Base-by-base conservation (phyloP, 176 grass and related monocot genomes). In the Phyllostachys edulis region DNA sequence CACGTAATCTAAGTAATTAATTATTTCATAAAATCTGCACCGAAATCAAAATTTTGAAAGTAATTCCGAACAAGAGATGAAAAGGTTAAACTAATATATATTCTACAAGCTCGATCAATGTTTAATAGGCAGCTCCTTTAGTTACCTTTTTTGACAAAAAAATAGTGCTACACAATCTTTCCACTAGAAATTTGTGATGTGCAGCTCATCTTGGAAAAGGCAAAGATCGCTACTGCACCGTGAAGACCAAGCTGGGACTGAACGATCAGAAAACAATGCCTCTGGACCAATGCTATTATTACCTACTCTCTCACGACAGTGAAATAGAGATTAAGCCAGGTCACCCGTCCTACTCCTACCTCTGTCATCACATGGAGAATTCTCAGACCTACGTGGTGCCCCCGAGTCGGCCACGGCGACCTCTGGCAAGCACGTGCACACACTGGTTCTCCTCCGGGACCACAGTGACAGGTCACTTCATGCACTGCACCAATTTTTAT, bases 341-440 rank as follows among this genome's bases (percentile, higher is more conserved):
- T 85, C 82, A 75, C 16, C 69, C 29, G 71, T 81, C 77, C 77
- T 2, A 39, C 40, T 76, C 82, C 36, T 2, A 0, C 67, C 20
- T 46, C 20, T 46, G 81, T 67, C 77, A 51, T 17, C 32, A 27
- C 77, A 18, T 62, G 82, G 70, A 55, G 82, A 76, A 85, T 50
- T 67, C 15, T 1, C 12, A 13, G 51, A 27, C 11, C 83, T 39
- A 21, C 9, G 57, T 9, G 18, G 80, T 13, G 1, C 9, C 44
- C 7, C 13, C 13, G 12, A 17, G 51, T 14, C 17, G 63, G 38
- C 21, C 9, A 80, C 55, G 29, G 56, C 37, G 24, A 61, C 21
- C 24, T 14, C 4, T 1, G 24, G 60, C 20, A 3, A n/a, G 20
- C 8, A 21, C 20, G 9, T n/a, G 20, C 60, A 2, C 23, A 10